Evolutionary conservation across 2,329 filamentous ascomycete genomes (phyloP).

Genomic region (Penicillium sp.): DNA sequence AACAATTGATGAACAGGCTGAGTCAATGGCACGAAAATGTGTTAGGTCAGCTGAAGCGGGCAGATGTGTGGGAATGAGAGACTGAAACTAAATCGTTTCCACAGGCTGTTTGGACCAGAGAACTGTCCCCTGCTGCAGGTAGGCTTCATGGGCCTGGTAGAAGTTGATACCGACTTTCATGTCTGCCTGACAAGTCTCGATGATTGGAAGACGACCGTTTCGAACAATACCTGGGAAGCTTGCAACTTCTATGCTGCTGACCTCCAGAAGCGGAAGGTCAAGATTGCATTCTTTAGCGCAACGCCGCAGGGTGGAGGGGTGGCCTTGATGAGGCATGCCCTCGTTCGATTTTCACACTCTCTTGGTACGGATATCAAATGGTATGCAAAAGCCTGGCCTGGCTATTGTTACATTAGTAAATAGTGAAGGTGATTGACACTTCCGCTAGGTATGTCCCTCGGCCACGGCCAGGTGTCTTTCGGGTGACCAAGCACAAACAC

Average conservation of each 20-base stretch:
- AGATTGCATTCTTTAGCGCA: conserved; percentile 76
- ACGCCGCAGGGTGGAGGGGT: conserved; percentile 83
- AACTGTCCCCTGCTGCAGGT: conserved; percentile 67
- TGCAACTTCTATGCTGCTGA: conserved; percentile 64
- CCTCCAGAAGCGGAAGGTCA: conserved; percentile 64
- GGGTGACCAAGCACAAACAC: conserved; percentile 84
- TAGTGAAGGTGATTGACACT: too few relatives aligned
- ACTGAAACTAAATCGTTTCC: conserved; percentile 9
- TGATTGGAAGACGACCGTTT: conserved; percentile 64
- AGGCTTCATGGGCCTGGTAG: conserved; percentile 67
- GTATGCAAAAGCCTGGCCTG: conserved; percentile 48
- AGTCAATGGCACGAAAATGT: conserved; percentile 78
- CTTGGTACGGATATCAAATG: conserved; percentile 71
- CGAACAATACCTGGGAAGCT: conserved; percentile 64
- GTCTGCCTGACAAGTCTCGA: conserved; percentile 60
- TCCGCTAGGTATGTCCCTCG: conserved; percentile 67
- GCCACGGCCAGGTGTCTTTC: conserved; percentile 75
- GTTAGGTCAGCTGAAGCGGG: conserved; percentile 55
- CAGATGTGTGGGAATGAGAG: not conserved
- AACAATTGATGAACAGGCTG: conserved; percentile 76
- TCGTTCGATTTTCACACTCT: conserved; percentile 69
- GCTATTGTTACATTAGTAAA: too few relatives aligned
- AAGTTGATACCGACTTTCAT: conserved; percentile 68
- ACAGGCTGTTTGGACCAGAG: conserved; percentile 70
- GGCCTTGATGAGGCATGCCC: conserved; percentile 76